phyloP scores from a whole-genome alignment of 2,329 filamentous ascomycete genomes.

The Ramichloridium luteum region DNA sequence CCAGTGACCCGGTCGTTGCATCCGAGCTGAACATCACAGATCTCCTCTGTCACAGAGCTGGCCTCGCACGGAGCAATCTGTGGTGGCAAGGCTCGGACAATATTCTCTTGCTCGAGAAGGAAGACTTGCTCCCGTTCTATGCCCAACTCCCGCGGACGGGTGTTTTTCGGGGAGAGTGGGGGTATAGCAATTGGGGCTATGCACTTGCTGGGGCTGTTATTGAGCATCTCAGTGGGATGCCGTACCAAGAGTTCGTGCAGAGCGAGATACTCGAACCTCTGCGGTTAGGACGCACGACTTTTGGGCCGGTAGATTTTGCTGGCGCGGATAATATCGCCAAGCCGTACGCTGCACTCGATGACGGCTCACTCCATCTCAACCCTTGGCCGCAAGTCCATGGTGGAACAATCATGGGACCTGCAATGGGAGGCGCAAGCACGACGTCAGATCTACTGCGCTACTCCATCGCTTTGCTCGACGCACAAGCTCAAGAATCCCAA shows the following conservation, averaged over 20 bases:
- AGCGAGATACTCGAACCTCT: background rate
- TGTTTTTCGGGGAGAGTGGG: background rate
- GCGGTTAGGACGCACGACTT: background rate
- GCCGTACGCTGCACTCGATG: background rate
- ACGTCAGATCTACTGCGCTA: background rate
- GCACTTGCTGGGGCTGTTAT: background rate
- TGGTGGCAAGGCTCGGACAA: background rate
- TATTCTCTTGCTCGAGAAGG: background rate
- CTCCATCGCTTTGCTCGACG: background rate
- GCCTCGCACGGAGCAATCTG: background rate
- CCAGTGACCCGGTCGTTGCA: background rate
- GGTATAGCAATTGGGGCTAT: background rate
- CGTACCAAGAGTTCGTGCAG: background rate
- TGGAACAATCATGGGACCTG: background rate
- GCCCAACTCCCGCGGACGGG: background rate
- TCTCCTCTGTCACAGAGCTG: background rate
- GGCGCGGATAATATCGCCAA: background rate
- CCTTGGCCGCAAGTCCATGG: background rate
- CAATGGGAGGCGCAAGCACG: background rate
- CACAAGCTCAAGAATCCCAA: background rate
- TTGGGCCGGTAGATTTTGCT: background rate
- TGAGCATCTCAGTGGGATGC: background rate
- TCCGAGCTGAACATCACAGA: background rate
- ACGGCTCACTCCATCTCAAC: background rate
- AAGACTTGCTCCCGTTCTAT: background rate